Evolutionary conservation across 148 eudicot species (phyloP).

Genomic region (Limonium bicolor): DNA sequence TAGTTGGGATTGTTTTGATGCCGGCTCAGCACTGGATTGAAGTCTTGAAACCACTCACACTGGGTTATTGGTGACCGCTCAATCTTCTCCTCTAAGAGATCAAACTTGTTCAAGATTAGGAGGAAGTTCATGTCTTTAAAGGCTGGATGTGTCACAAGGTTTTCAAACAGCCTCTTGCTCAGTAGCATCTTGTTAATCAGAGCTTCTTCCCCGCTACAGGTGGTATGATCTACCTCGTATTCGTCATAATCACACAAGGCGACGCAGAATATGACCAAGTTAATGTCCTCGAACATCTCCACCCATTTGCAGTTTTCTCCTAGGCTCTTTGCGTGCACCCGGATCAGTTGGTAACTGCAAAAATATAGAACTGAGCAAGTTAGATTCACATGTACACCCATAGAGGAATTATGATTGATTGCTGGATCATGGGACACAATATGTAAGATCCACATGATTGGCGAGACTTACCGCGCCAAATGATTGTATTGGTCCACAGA

Average conservation of each 20-base stretch:
- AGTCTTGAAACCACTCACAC: constrained; percentile 75
- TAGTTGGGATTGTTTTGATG: constrained; percentile 10
- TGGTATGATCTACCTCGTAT: constrained; percentile 15
- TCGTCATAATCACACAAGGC: constrained; percentile 43
- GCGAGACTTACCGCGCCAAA: constrained; percentile 21
- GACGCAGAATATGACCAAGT: constrained; percentile 43
- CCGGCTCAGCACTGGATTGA: constrained; percentile 44
- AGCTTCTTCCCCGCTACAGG: constrained; percentile 20
- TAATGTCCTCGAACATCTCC: constrained; percentile 64
- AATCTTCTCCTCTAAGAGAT: constrained; percentile 61
- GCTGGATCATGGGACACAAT: neutral
- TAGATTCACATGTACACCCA: neutral
- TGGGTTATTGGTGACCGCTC: constrained; percentile 30
- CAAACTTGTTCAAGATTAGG: constrained; percentile 60
- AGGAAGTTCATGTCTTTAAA: constrained; percentile 35
- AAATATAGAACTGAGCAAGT: neutral
- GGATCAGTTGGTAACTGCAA: constrained; percentile 42
- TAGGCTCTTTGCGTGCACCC: constrained; percentile 41
- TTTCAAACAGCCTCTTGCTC: constrained; percentile 48
- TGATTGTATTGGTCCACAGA: constrained; percentile 22
- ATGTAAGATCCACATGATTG: neutral
- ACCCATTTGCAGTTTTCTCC: constrained; percentile 77
- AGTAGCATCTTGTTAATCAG: constrained; percentile 58
- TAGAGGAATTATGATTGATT: neutral
- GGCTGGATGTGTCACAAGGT: constrained; percentile 28